Base-by-base conservation (phyloP, 495 filamentous ascomycete species). In the Penicillium taxi region DNA sequence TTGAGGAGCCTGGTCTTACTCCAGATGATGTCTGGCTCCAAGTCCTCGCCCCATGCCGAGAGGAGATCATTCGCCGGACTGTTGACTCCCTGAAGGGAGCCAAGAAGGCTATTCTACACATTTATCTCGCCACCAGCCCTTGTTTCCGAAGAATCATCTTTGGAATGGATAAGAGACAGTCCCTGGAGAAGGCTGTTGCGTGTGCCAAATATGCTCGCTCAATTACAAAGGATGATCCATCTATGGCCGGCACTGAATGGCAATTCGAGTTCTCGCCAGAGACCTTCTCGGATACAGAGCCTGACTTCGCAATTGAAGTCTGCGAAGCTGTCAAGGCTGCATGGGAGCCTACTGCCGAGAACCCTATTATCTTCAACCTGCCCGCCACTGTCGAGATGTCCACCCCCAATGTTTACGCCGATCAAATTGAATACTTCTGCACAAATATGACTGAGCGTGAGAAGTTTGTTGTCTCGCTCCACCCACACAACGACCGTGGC, bases 401-500 rank as follows among this genome's bases (percentile, higher is more conserved):
- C 2, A 98, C 91, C 2, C 91, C 91, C 13, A 98, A 98, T 52
- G 74, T 96, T 33, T 98, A 93, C 54, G 91, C 91, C 18, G 91
- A 98, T 61, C 86, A 94, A 63, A 84, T 98, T 45, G 91, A 98
- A 56, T 95, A 85, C 64, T 98, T 98, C 64, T 93, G 87, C 64
- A 74, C 69, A 22, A 63, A 83, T 32, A 86, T 94, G 55, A 74
- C 74, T 0, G 85, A 90, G 56, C 65, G 86, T 28, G 75, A 86
- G 42, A 89, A 89, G 63, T 78, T 88, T 35, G 80, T 81, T 39
- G 81, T 90, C 6, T 86, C 81, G 35, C 69, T 90, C 9, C 91
- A 96, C 53, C 84, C 87, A 2, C 91, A 96, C 59, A 98, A 98
- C 50, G 91, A 96, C 62, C 74, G 91, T 24, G 89, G 90, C 6